Evolutionary conservation across 306 rosid species (phyloP), one percentile per base, ranked within the genome.

Genomic region (Lithocarpus polystachyus): DNA sequence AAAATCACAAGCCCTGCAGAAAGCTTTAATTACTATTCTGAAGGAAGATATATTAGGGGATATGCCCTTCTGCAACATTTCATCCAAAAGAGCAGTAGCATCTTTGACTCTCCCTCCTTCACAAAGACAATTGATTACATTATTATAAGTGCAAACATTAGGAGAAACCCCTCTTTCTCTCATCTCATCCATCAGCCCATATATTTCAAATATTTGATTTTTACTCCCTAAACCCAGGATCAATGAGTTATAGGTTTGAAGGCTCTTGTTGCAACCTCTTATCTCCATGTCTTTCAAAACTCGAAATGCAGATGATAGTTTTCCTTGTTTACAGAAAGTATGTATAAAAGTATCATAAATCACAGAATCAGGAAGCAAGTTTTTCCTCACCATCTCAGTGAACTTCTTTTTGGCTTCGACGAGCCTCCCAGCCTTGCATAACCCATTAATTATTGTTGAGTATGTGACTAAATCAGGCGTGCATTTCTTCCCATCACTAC

Each of bases 271-370:
- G 89, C 97, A 95, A 67, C 97, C 94, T 78, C 89, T 95, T 90
- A 88, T 92, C 86, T 95, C 97, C 97, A 91, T 92, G 85, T 95
- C 98, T 86, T 95, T 95, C 78, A 95, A 82, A 77, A 95, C 99
- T 62, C 89, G 91, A 81, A 92, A 95, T 23, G 98, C 99, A 4
- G 95, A 92, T 68, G 99, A 91, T 79, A 94, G 80, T 81, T 85
- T 94, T 69, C 97, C 97, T 84, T 88, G 87, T 82, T 91, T 90
- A 81, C 98, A 91, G 82, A 89, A 95, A 82, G 65, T 88, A 74
- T 11, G 55, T 71, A 95, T 89, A 75, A 95, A 91, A 1, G 82
- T 83, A 82, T 95, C 84, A 73, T 88, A 95, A 59, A 92, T 86
- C 31, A 80, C 84, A 56, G 96, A 83, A 92, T 95, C 98, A 45